Evolutionary conservation across 2,329 filamentous ascomycete genomes (phyloP), one percentile per base, ranked within the genome.

Genomic region (Kalmusia sp.): DNA sequence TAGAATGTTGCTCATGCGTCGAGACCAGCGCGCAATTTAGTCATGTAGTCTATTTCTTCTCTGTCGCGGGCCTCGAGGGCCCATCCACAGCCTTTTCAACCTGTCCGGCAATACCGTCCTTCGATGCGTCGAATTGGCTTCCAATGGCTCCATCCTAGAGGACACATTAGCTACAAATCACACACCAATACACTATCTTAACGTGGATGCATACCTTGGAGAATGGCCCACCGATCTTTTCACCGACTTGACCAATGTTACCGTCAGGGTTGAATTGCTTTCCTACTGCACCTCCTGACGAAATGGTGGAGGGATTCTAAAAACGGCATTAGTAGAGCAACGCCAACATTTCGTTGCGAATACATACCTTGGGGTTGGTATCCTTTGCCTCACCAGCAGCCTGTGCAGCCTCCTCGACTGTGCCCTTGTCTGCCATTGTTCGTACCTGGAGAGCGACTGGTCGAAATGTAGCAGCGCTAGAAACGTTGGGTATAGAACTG

Each of bases 221-320:
- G n/a, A 61, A 50, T 3, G 54, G 57, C 1, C 82, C 54, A 5
- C 55, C 80, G 9, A 84, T 68, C 53, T 76, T 76, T 63, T 82
- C 74, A 0, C 77, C 81, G 1, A 74, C 65, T n/a, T 80, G 76
- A 12, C 81, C 80, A 17, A 83, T 63, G 0, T 73, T 72, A n/a
- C 81, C 80, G 5, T 78, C 57, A 7, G 64, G 53, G 39, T 55
- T 83, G 57, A 84, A 84, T 24, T 83, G 80, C 57, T 80, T 81
- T 15, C 82, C 81, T 24, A 84, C 73, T 0, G 73, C 65, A 4
- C 81, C 82, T 2, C 77, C 62, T 1, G 76, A 77, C 37, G 82
- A 82, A 39, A 84, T 73, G 1, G 69, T 64, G 7, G 51, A 61
- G 27, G 61, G 62, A 48, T 64, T 59, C 58, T 50, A 17, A 3